Conservation (phyloP, 2,329 filamentous ascomycete genomes). For the Gyromitra esculenta region DNA sequence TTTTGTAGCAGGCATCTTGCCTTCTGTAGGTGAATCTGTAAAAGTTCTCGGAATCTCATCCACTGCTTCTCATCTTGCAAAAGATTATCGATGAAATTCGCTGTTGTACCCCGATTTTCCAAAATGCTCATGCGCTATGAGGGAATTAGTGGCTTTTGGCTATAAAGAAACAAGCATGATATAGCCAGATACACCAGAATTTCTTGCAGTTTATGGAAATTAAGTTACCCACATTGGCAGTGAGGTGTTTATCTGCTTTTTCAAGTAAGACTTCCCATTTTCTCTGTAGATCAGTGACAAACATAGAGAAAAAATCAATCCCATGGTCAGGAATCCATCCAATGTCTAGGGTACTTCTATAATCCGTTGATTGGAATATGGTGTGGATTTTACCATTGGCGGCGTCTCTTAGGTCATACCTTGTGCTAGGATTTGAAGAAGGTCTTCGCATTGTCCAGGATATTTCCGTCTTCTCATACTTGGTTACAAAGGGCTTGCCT, state of each 20-base stretch:
- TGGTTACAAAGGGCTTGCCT: slow-evolving; percentile 16
- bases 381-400: neutral
- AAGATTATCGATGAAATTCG: slow-evolving; percentile 16
- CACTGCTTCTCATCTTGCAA: slow-evolving; percentile 10
- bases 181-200: too few species aligned
- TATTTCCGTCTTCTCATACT: slow-evolving; percentile 11
- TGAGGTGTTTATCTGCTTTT: slow-evolving; percentile 31
- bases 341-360: slow-evolving; percentile 38
- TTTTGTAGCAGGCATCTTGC: neutral
- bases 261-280: slow-evolving; percentile 29
- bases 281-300: slow-evolving; percentile 24
- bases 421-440: too few species aligned
- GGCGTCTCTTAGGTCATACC: neutral
- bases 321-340: slow-evolving; percentile 47
- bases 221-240: neutral
- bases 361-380: slow-evolving; percentile 31
- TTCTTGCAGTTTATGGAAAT: neutral
- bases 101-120: neutral
- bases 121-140: slow-evolving; percentile 1
- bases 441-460: slow-evolving; percentile 37
- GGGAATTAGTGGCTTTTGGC: neutral
- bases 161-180: neutral
- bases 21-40: neutral
- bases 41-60: slow-evolving; percentile 3
- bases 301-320: slow-evolving; percentile 42